Base-by-base conservation (phyloP, 306 rosid species). In the Gastrolobium villosum region DNA sequence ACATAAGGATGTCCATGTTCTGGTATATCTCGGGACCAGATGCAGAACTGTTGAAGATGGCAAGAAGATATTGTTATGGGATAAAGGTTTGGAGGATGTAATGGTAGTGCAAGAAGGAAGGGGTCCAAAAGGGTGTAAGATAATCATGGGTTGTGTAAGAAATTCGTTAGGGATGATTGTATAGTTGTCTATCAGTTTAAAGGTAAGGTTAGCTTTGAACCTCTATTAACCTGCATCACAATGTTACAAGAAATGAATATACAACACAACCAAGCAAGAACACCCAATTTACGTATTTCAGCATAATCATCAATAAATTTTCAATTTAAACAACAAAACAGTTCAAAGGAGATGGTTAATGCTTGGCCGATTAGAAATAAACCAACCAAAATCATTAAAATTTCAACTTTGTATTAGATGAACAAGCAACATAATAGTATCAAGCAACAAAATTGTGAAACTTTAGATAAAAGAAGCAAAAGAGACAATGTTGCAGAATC, bases 71-170 rank as follows among this genome's bases (percentile, higher is more conserved):
- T 32, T 79, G 39, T 57, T 14, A 43, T 26, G 79, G 81, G 69
- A 77, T 75, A 80, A 75, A 57, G 50, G 34, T 4, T 44, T 61
- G 67, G 78, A 72, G 72, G 30, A 82, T 32, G 76, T 41, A 68
- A 72, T 70, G 30, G 54, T 15, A 44, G 83, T 65, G 50, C 64
- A 81, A 28, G 81, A 83, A 83, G 75, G 79, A 81, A 70, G 43
- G 11, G 81, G 55, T 6, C 76, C 5, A 85, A 68, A 72, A 20
- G 82, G 54, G 65, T 36, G 88, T 52, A 87, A 79, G 70, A 81
- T 59, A 75, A 65, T 80, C 97, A 92, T 90, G 48, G 54, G 54
- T 65, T 72, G 56, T 0, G 28, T 55, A 35, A 45, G 37, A 45
- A 52, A 37, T 14, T 70, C 49, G 62, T 54, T 14, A 48, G n/a